Evolutionary conservation across 1,139 yeast genomes (phyloP), one percentile per base, ranked within the genome.

Genomic region (Suhomyces yuchorum): DNA sequence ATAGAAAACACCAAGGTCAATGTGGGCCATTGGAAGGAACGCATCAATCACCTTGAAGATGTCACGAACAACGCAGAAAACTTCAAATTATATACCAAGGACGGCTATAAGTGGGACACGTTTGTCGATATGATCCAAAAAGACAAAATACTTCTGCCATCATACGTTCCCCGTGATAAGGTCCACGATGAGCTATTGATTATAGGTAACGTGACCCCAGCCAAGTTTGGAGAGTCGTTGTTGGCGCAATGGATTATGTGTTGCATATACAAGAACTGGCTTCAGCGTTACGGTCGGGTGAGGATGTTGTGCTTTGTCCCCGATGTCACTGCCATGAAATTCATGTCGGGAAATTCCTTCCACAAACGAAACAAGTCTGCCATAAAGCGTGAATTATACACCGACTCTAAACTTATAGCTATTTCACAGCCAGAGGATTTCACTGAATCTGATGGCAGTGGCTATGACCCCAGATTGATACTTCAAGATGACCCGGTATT

Each of bases 181-280:
- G 64, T 86, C 17, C 85, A 90, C 64, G 78, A 82, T 46, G 79
- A 82, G 44, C 66, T 92, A 14, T 65, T 92, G 35, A 70, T 87
- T 26, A 71, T 83, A 2, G 96, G 85, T 1, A 86, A 87, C 60
- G 71, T 87, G 42, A 73, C 88, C 0, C 73, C 77, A 12, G 51
- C 63, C 30, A 58, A 59, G 34, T 65, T 71, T 23, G 90, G 90
- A 6, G 96, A 87, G 61, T 81, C 85, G 41, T 73, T 88, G 22
- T 65, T 86, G 34, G 85, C 88, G 42, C 96, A 90, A 67, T 87
- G 92, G 83, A 65, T 87, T 28, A 77, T 77, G 56, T 87, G 96
- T 62, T 71, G 85, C 38, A 82, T 80, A 1, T 78, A 85, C 61
- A 74, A 78, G 43, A 87, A 87, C 58, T 89, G 96, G 97, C 63